Evolutionary conservation across 495 filamentous ascomycete species (phyloP), one percentile per base, ranked within the genome.

Genomic region (Xylaria flabelliformis): DNA sequence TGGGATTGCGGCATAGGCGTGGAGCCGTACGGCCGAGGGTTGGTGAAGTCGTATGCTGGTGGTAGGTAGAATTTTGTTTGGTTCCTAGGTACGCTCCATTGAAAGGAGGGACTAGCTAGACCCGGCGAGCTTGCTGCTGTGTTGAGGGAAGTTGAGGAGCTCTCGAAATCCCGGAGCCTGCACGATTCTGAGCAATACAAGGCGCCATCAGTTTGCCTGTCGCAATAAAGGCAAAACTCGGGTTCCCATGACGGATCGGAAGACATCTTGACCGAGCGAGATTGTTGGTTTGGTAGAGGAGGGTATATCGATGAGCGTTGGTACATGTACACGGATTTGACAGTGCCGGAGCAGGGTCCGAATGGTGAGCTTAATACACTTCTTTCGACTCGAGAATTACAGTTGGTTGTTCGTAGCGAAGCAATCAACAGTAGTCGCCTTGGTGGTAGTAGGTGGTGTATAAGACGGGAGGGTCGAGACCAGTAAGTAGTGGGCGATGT

Each of bases 121-220:
- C 80, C 83, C 65, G 90, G 85, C 32, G 90, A 87, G 69, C 80
- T 83, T 24, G 85, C 82, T 66, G 83, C 80, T n/a, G 88, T 91
- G 81, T 85, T 85, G n/a, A 83, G 74, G 21, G 84, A 81, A 59
- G 84, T 84, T 8, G 88, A 86, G 48, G 89, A 88, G 80, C 89
- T 89, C 80, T 97, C 94, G 73, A 95, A 88, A 80, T 98, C 96
- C 65, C 93, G 92, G 56, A 98, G 85, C 53, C 94, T 89, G 85
- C 95, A 98, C 32, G 92, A 89, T 84, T 98, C 94, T 34, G 94
- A 97, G 89, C 95, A 98, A 83, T 97, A 98, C 75, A 88, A 89
- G 72, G 88, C 88, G 72, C 91, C 92, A 64, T 88, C 87, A 69
- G 91, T 96, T 82, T 97, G 93, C 80, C 90, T 90, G 82, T 98